Evolutionary conservation across 768 basidiomycete genomes (phyloP), one percentile per base, ranked within the genome.

Genomic region (Lactarius akahatsu): DNA sequence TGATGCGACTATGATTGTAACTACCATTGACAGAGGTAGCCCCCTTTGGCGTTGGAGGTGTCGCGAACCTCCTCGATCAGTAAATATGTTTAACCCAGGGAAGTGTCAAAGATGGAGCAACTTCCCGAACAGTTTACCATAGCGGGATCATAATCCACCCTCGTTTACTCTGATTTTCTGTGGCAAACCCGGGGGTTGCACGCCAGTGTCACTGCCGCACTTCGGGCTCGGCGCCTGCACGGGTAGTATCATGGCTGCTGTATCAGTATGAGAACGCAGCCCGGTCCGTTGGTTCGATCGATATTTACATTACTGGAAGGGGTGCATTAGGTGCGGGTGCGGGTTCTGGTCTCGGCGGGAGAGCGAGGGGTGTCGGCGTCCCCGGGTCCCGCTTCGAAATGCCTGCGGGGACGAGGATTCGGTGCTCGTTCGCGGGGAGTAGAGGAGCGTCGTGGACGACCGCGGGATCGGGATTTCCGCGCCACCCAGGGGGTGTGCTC

Each of bases 391-490:
- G 62, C 52, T 62, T 65, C 15, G 71, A 65, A 18, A 72, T 60
- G 13, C 64, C 63, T 18, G 71, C 64, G 5, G 71, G 71, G 38
- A 69, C 38, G 18, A 34, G 41, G 11, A 61, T 59, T 4, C 57
- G 63, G 34, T 40, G 60, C 54, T 69, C 70, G 36, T 69, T 71
- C 3, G 65, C 28, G 5, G 71, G 71, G 43, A 69, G 60, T 26
- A 68, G 26, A 11, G 71, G 70, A 6, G 71, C 70, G 30, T 63
- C 64, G 32, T 63, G 28, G 47, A 69, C 57, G 28, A 54, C 65
- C 7, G 57, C 55, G 1, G 67, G 70, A 41, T 71, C 70, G 0
- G 70, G 70, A 50, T 71, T 71, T 5, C 67, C 70, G 13, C 70
- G 70, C 63, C 64, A 64, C n/a, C 52, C 70, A 23, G 65, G 62